phyloP scores from a whole-genome alignment of 2,329 filamentous ascomycete species.

The Cytospora chrysosperma region DNA sequence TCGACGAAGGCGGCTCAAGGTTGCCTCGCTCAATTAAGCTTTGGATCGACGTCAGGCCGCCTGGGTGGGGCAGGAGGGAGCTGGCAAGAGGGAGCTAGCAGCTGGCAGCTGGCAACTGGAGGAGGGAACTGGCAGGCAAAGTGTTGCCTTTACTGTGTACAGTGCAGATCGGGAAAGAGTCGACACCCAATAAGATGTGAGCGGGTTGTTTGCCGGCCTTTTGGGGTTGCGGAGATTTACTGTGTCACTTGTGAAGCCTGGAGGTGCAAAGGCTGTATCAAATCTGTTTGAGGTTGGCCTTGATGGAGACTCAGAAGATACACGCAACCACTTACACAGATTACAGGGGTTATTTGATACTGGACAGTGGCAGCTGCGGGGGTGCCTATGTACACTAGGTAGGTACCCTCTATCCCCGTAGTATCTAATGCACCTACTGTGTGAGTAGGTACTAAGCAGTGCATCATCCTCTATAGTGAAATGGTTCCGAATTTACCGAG shows the following conservation, averaged over 20 bases:
- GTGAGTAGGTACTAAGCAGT: no score
- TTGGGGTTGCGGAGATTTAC: not conserved
- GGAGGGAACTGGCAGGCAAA: conserved; percentile 6
- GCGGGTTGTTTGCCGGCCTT: not conserved
- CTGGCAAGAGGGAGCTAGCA: no score
- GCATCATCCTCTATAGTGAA: no score
- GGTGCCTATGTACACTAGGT: no score
- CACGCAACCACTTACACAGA: not conserved
- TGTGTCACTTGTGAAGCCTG: conserved; percentile 6
- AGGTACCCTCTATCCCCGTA: no score
- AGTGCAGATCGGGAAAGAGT: no score
- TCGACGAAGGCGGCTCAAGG: not conserved
- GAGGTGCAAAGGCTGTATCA: conserved; percentile 28
- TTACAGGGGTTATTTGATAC: not conserved
- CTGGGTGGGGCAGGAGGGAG: conserved; percentile 23
- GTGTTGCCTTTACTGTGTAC: no score
- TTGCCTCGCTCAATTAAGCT: conserved; percentile 2
- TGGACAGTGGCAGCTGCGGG: not conserved
- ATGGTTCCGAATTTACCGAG: no score
- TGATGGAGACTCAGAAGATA: not conserved
- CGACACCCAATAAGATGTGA: not conserved
- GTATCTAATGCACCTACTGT: no score
- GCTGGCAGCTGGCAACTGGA: conserved; percentile 25
- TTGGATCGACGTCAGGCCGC: conserved; percentile 15
- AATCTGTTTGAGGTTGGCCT: conserved; percentile 29